Base-by-base conservation (phyloP, 768 basidiomycete species). In the Trametes cingulata region DNA sequence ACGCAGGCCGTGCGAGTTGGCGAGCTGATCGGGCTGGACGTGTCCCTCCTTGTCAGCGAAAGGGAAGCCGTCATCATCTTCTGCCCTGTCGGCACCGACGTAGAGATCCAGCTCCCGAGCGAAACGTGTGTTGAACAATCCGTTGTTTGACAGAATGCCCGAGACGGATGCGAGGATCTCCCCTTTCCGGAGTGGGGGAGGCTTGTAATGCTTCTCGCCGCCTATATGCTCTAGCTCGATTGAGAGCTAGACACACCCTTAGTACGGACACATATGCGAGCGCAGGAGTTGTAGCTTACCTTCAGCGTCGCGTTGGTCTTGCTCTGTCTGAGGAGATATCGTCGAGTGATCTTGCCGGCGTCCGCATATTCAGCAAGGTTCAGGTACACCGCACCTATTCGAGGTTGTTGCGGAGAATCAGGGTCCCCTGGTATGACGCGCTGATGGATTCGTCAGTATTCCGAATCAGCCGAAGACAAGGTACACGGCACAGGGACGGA, bases 281-380 rank as follows among this genome's bases (percentile, higher is more conserved):
- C 47, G 46, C 20, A 25, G 45, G 25, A 39, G 12, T n/a, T n/a
- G n/a, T 8, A 3, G 13, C 74, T 13, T 43, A 88, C 87, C 78
- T 88, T 88, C 48, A 93, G 76, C 6, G 85, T 88, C 0, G 91
- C 89, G 64, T 93, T 93, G 39, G 85, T 90, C 73, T 88, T 90
- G 65, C 87, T 90, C 65, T 89, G 82, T 48, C 83, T 77, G 6
- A 91, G 73, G 7, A 91, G 77, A 71, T 90, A 89, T 6, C 83
- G 77, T 17, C 91, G 78, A 10, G 84, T 83, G 24, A 90, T 79
- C 10, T 71, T 65, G 36, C 85, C 82, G 1, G 74, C 82, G 47
- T 80, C 78, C 14, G 85, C 86, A 65, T 91, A 93, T 67, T 91
- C 86, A 0, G 91, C 85, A 1, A 93, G 78, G 68, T 93, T 87